Base-by-base conservation (phyloP, 495 filamentous ascomycete genomes). In the Hamigera avellanea region DNA sequence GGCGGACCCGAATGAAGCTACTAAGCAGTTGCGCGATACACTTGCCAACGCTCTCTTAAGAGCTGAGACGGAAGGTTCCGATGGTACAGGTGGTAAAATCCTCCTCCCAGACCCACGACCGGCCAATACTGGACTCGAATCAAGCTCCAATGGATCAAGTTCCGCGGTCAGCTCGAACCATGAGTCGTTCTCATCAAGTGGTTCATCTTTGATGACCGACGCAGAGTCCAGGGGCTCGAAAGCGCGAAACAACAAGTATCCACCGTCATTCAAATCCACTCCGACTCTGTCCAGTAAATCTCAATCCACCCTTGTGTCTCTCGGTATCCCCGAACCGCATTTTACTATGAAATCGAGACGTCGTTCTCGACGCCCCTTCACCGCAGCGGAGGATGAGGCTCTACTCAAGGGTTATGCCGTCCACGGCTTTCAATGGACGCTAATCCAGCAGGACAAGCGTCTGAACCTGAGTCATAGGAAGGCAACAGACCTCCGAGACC, bases 401-500 rank as follows among this genome's bases (percentile, higher is more conserved):
- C 72, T 95, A 8, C 66, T 89, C 4, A 69, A 75, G 46, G 87
- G 87, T 7, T 85, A 83, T 37, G 64, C 78, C 14, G 60, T 72
- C 15, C 76, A 93, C 43, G 86, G 86, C 1, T 77, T 82, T 29
- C 67, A 77, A 14, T 95, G 87, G 87, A 81, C 81, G 14, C 67
- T 72, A 21, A 93, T 95, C 17, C 77, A 80, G 44, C 69, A 78
- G 33, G 85, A 93, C 46, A 59, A 70, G 8, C 64, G 67, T 12
- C 70, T 88, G 33, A 69, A 78, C 14, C 62, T 95, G 8, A 57
- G 66, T 7, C 73, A 66, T 46, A 72, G 86, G 38, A 72, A 75
- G 26, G 75, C 84, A 2, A 86, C 83, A 4, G 85, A 95, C 49
- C 61, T 95, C 9, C 67, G 87, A 33, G 87, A 95, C 55, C 70